Conservation (phyloP, 2,329 filamentous ascomycete species). For the Trichophyton schoenleinii region DNA sequence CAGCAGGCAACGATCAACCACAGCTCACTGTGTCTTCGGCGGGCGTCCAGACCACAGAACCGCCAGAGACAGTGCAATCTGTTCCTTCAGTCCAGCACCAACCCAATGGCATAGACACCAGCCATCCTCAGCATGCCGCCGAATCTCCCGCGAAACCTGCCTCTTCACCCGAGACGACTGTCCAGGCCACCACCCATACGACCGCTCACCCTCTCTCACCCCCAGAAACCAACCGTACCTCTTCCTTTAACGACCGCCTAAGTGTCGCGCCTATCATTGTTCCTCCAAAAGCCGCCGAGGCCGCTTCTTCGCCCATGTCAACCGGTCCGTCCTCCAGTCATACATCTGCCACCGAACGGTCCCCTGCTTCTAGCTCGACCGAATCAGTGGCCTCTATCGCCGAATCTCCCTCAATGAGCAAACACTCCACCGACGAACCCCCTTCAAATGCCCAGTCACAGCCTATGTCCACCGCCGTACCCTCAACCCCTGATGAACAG, state of each 20-base stretch:
- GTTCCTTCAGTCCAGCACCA: not conserved
- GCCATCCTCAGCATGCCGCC: not conserved
- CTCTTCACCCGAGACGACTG: not conserved
- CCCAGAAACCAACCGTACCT: not conserved
- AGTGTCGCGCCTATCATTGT: constrained; percentile 1
- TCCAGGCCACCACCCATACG: not conserved
- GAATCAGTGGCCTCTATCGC: constrained; percentile 8
- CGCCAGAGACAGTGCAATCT: not conserved
- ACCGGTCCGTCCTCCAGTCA: constrained; percentile 11
- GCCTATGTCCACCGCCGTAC: constrained; percentile 16
- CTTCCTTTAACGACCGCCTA: not conserved
- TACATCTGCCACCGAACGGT: constrained; percentile 12
- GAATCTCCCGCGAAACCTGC: not conserved
- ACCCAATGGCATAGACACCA: not conserved
- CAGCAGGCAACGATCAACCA: not conserved
- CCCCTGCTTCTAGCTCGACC: constrained; percentile 11
- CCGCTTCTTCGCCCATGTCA: constrained; percentile 8
- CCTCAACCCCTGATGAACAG: constrained; percentile 47
- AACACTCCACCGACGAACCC: not conserved
- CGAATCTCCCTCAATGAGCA: not conserved
- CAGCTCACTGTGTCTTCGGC: not conserved
- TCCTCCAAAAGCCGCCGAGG: constrained; percentile 3
- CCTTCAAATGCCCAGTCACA: not conserved
- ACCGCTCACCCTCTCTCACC: not conserved
- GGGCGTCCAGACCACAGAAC: not conserved